A percentile compares a stretch with the other conserved stretches of the same genome.
Evolutionary conservation across 352 stramenopile species (phyloP).

Genomic region (Thalassiosira exigua): DNA sequence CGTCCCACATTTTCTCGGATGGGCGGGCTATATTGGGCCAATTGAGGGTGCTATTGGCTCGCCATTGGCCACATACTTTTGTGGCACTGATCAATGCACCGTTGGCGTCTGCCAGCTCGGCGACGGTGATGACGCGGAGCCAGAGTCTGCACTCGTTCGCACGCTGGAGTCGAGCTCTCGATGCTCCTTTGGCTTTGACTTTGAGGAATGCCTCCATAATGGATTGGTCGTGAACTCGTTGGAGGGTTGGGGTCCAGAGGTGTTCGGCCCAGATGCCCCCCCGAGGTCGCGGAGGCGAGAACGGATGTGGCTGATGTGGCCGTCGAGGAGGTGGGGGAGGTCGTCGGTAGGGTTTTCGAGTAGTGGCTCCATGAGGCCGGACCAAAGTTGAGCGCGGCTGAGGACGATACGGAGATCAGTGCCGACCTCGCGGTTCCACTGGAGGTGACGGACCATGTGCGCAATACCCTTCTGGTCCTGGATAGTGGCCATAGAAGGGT

Average conservation of each 20-base stretch:
- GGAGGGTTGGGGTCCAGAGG: slow-evolving; percentile 10
- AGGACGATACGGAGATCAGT: slow-evolving; percentile 21
- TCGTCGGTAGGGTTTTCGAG: slow-evolving; percentile 2
- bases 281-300: background rate
- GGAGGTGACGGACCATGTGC: slow-evolving; percentile 17
- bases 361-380: slow-evolving; percentile 6
- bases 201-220: slow-evolving; percentile 25
- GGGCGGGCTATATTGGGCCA: slow-evolving; percentile 11
- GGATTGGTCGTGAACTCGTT: slow-evolving; percentile 2
- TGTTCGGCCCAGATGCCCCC: slow-evolving; percentile 27
- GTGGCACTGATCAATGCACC: background rate
- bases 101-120: slow-evolving; percentile 11
- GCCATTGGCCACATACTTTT: background rate
- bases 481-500: slow-evolving; percentile 10
- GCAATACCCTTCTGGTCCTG: slow-evolving; percentile 25
- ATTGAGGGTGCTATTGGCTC: background rate
- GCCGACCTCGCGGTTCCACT: slow-evolving; percentile 6
- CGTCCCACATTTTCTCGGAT: background rate
- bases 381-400: slow-evolving; percentile 4
- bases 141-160: slow-evolving; percentile 1
- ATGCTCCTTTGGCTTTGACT: background rate
- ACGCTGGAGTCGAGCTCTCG: background rate
- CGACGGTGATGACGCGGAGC: slow-evolving; percentile 23
- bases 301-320: slow-evolving; percentile 5
- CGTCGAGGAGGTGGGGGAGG: background rate